Conservation (phyloP, 371 early-diverging fungal genomes). For the Syncephalis plumigaleata region DNA sequence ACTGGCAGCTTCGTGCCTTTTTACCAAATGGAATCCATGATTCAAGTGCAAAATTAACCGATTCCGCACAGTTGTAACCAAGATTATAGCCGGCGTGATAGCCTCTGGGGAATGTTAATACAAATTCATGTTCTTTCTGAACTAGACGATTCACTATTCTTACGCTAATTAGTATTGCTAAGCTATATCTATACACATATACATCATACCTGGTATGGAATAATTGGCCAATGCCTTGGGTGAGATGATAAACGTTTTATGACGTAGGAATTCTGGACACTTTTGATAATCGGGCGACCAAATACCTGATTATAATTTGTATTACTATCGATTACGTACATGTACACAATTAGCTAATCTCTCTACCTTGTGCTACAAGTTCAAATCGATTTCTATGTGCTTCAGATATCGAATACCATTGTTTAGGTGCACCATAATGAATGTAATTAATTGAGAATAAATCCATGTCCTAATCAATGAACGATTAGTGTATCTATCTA, state of each 20-base stretch:
- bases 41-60: constrained; percentile 85
- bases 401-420: constrained; percentile 87
- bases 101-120: constrained; percentile 83
- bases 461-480: constrained; percentile 75
- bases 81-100: constrained; percentile 93
- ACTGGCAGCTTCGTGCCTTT: constrained; percentile 63
- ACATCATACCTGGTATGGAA: constrained; percentile 40
- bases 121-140: constrained; percentile 74
- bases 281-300: constrained; percentile 56
- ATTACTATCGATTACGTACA: no score
- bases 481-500: no score
- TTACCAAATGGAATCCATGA: constrained; percentile 78
- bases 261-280: constrained; percentile 82
- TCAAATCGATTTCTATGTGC: constrained; percentile 54
- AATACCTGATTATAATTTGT: constrained; percentile 22
- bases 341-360: no score
- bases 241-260: constrained; percentile 77
- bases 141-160: constrained; percentile 31
- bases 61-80: constrained; percentile 92
- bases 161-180: no score
- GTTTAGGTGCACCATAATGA: constrained; percentile 92
- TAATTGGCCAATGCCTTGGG: constrained; percentile 51
- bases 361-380: constrained; percentile 46
- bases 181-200: no score
- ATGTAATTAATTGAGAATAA: constrained; percentile 80